These are phyloP conservation scores for Penicillium freii DNA, from an alignment of 2,329 filamentous ascomycete species.

Conservation along the genomic window DNA sequence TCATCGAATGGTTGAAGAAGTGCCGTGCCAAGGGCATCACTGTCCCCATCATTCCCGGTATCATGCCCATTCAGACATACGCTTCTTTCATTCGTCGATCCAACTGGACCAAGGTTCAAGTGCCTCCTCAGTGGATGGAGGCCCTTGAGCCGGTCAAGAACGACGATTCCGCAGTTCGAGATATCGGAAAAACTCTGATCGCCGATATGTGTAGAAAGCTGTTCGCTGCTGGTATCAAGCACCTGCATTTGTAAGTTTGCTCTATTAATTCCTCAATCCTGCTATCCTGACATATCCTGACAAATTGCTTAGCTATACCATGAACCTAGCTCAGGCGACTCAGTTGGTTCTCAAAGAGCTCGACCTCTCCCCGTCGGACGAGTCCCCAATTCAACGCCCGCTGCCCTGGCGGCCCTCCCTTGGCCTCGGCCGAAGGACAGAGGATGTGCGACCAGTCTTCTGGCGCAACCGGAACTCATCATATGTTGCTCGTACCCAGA, in stretches of 20 bases:
- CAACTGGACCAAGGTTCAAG: slow-evolving; percentile 82
- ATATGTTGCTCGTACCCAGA: slow-evolving; percentile 90
- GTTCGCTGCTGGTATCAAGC: slow-evolving; percentile 74
- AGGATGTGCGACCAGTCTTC: slow-evolving; percentile 97
- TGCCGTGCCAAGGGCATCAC: slow-evolving; percentile 81
- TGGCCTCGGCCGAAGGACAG: slow-evolving; percentile 79
- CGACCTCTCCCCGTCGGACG: slow-evolving; percentile 71
- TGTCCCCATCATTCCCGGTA: slow-evolving; percentile 79
- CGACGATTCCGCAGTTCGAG: slow-evolving; percentile 87
- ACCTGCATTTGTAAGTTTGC: slow-evolving; percentile 74
- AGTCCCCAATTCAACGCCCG: slow-evolving; percentile 79
- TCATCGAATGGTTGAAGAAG: slow-evolving; percentile 83
- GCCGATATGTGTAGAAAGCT: slow-evolving; percentile 88
- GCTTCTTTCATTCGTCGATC: slow-evolving; percentile 86
- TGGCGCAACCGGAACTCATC: slow-evolving; percentile 97
- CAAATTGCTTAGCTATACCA: slow-evolving; percentile 68
- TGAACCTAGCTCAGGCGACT: slow-evolving; percentile 95
- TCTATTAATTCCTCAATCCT: not conserved
- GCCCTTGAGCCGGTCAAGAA: slow-evolving; percentile 92
- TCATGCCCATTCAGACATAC: slow-evolving; percentile 94
- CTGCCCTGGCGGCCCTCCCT: slow-evolving; percentile 96
- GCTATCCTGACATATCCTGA: not conserved
- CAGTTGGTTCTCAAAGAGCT: slow-evolving; percentile 92
- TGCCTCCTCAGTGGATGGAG: slow-evolving; percentile 78
- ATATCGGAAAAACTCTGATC: slow-evolving; percentile 82